These are phyloP conservation scores for Hyparrhenia diplandra DNA, from an alignment of 176 grass and related monocot genomes.

Conservation along the genomic window DNA sequence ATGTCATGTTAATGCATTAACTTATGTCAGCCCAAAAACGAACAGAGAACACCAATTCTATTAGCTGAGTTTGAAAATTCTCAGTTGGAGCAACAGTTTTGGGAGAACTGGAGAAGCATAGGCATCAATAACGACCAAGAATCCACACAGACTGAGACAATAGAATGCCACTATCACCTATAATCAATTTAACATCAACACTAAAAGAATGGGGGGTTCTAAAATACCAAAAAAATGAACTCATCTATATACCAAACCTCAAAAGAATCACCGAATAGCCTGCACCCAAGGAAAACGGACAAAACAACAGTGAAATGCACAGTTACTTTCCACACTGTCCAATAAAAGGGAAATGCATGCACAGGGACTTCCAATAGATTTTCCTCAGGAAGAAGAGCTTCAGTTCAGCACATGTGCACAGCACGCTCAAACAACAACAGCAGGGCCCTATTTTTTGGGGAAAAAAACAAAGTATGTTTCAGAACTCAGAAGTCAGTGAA, in stretches of 20 bases:
- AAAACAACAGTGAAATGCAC: constrained; percentile 13
- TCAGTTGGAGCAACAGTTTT: background rate
- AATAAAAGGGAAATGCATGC: constrained; percentile 9
- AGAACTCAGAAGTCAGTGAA: background rate
- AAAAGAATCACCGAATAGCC: constrained; percentile 9
- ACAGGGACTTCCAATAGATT: constrained; percentile 13
- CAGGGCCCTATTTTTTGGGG: constrained; percentile 42
- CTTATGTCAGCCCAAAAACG: background rate
- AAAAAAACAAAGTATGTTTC: constrained; percentile 21
- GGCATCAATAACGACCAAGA: constrained; percentile 6
- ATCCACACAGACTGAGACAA: constrained; percentile 21
- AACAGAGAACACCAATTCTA: constrained; percentile 4
- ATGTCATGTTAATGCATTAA: background rate
- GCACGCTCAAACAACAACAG: constrained; percentile 58
- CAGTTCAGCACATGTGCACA: constrained; percentile 12
- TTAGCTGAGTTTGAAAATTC: constrained; percentile 5
- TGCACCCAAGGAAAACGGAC: background rate
- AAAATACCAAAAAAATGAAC: constrained; percentile 39
- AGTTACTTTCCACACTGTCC: constrained; percentile 35
- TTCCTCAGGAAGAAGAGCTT: constrained; percentile 24
- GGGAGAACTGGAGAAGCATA: background rate
- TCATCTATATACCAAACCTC: constrained; percentile 45
- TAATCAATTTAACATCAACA: constrained; percentile 43
- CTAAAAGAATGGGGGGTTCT: constrained; percentile 42
- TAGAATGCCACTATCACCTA: constrained; percentile 49